Conservation (phyloP, 2,329 filamentous ascomycete genomes). For the Thermothelomyces thermophilus region DNA sequence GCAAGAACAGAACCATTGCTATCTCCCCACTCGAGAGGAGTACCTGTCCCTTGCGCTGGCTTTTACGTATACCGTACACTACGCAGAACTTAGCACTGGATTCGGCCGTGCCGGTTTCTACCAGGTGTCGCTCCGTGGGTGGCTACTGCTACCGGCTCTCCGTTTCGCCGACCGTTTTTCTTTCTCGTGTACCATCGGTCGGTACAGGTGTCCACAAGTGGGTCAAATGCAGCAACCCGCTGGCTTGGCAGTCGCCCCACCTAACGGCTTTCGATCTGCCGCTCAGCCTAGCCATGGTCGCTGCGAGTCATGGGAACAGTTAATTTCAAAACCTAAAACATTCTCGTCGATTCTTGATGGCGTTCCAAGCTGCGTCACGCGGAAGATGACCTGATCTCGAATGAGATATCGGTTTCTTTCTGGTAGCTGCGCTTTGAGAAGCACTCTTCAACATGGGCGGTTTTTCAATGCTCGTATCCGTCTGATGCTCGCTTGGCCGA, state of each 20-base stretch:
- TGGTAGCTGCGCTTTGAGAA: background rate
- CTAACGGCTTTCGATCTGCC: slow-evolving; percentile 12
- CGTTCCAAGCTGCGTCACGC: background rate
- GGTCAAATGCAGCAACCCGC: background rate
- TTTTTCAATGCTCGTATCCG: slow-evolving; percentile 16
- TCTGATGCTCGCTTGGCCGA: background rate
- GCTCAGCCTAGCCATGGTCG: background rate
- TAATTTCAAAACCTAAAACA: no score
- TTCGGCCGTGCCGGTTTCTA: no score
- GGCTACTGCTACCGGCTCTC: no score
- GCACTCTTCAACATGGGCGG: background rate
- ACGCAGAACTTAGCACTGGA: background rate
- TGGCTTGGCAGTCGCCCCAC: slow-evolving; percentile 7
- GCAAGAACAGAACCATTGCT: no score
- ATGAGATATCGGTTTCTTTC: no score
- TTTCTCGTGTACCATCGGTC: background rate
- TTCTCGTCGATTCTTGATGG: background rate
- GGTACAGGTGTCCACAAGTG: background rate
- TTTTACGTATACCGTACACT: no score
- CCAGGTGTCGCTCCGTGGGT: no score
- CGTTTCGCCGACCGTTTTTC: slow-evolving; percentile 1
- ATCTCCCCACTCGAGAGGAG: no score
- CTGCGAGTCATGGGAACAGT: no score
- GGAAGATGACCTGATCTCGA: no score
- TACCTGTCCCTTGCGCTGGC: no score